A percentile compares a stretch with the other conserved stretches of the same genome.
phyloP scores from a whole-genome alignment of 2,329 filamentous ascomycete genomes.

The Epichloe festucae region DNA sequence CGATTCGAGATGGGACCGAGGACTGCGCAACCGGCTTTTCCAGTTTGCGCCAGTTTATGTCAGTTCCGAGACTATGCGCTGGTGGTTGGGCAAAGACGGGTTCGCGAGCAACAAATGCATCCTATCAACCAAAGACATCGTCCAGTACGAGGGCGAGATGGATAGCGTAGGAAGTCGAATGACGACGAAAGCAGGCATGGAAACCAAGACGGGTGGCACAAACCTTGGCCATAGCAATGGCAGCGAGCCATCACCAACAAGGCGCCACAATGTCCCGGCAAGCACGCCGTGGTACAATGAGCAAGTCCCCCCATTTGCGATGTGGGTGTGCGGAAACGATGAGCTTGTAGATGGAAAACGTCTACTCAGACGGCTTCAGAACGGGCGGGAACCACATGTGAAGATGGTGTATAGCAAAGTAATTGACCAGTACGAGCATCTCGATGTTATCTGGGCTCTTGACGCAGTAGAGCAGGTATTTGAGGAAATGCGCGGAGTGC shows the following conservation, averaged over 20 bases:
- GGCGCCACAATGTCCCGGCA: conserved; percentile 17
- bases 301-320: conserved; percentile 63
- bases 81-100: conserved; percentile 85
- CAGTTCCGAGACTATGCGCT: conserved; percentile 78
- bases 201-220: neutral
- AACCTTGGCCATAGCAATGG: neutral
- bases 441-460: conserved; percentile 93
- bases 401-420: conserved; percentile 69
- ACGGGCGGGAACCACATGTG: conserved; percentile 69
- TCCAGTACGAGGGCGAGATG: conserved; percentile 45
- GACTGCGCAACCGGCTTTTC: conserved; percentile 69
- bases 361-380: conserved; percentile 60
- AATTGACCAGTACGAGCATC: conserved; percentile 79
- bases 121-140: conserved; percentile 61
- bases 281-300: conserved; percentile 70
- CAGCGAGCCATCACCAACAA: conserved; percentile 10
- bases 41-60: conserved; percentile 89
- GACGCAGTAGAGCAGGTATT: conserved; percentile 77
- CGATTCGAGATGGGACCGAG: conserved; percentile 73
- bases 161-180: conserved; percentile 30
- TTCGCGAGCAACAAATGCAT: conserved; percentile 76
- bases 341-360: conserved; percentile 70
- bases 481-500: conserved; percentile 61
- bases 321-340: conserved; percentile 80
- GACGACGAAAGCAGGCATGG: neutral